These are phyloP conservation scores for Sporisorium iseilematis-ciliati DNA, from an alignment of 1,284 basidiomycete species.

Conservation along the genomic window DNA sequence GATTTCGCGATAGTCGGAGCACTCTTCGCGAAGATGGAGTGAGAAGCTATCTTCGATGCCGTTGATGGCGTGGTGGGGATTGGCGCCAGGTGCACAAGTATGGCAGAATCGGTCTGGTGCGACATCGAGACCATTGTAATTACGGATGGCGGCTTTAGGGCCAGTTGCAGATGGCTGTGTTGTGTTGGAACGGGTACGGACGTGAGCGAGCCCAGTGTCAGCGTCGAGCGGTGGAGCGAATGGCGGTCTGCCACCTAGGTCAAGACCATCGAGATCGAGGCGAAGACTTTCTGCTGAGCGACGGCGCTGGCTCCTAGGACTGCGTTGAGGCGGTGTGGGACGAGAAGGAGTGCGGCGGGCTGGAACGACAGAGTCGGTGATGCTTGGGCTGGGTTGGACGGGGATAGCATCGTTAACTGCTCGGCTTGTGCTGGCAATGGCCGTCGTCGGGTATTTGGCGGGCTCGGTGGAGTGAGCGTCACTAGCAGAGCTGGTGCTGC, in stretches of 20 bases:
- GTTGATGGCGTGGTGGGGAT: constrained; percentile 7
- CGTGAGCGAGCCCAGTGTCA: constrained; percentile 3
- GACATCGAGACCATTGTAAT: constrained; percentile 9
- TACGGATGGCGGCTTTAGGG: not conserved
- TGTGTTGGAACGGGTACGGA: constrained; percentile 37
- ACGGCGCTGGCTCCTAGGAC: constrained; percentile 18
- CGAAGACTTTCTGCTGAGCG: constrained; percentile 45
- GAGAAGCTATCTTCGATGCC: constrained; percentile 56
- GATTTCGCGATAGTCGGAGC: constrained; percentile 59
- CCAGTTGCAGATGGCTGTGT: not conserved
- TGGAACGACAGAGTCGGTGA: not conserved
- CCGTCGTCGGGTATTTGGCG: not conserved
- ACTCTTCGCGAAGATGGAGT: constrained; percentile 57
- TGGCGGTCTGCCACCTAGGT: constrained; percentile 46
- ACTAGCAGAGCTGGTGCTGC: constrained; percentile 15
- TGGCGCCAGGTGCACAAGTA: constrained; percentile 2
- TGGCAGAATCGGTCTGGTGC: constrained; percentile 12
- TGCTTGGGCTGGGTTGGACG: not conserved
- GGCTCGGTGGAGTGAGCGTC: not conserved
- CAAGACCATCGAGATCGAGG: constrained; percentile 59
- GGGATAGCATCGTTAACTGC: not conserved
- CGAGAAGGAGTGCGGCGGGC: not conserved
- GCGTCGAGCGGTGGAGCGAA: constrained; percentile 1
- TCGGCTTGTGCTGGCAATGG: not conserved
- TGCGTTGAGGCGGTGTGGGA: not conserved